Conservation (phyloP, 208 protist genomes). For the Leishmania mexicana region DNA sequence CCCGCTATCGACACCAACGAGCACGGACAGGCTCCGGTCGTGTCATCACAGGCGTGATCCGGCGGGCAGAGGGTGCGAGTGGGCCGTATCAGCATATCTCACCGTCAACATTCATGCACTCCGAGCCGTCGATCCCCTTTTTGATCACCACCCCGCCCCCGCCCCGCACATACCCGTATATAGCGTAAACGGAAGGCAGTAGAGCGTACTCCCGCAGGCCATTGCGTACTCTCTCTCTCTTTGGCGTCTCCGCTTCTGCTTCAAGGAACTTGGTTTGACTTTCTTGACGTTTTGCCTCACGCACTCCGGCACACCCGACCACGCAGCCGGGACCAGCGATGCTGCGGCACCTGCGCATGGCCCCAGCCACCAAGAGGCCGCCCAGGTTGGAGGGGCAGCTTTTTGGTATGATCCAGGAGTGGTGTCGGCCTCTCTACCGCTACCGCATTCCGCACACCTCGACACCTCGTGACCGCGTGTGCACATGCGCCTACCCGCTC, state of each 20-base stretch:
- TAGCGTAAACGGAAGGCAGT: background rate
- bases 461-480: conserved; percentile 34
- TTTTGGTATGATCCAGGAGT: conserved; percentile 23
- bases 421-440: conserved; percentile 36
- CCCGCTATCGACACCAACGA: background rate
- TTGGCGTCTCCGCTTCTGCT: background rate
- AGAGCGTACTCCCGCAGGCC: background rate
- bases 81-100: background rate
- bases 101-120: background rate
- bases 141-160: background rate
- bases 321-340: conserved; percentile 11
- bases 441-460: conserved; percentile 45
- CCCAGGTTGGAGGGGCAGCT: conserved; percentile 24
- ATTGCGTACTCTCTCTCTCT: background rate
- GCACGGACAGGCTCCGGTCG: background rate
- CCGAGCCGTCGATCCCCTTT: background rate
- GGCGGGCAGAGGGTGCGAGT: background rate
- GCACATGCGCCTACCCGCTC: conserved; percentile 61
- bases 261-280: background rate
- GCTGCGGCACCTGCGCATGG: conserved; percentile 65
- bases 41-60: background rate
- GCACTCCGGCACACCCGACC: background rate
- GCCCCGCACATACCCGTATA: background rate
- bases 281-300: background rate
- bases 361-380: conserved; percentile 19